Evolutionary conservation across 345 rosid genomes (phyloP).

Genomic region (Brassica incana): DNA sequence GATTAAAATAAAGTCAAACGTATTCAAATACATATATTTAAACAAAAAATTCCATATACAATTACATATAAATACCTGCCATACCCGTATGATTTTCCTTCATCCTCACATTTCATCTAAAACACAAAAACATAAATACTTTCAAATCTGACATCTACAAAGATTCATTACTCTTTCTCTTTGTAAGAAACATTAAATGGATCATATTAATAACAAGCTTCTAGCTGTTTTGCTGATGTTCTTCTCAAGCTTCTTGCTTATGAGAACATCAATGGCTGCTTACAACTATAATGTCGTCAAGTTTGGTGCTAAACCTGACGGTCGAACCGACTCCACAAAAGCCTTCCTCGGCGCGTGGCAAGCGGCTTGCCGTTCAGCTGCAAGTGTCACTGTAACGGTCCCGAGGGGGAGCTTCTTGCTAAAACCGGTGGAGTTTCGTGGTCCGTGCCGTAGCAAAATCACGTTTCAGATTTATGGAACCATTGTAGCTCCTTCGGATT

Average conservation of each 20-base stretch:
- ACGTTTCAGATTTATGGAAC: conserved; percentile 49
- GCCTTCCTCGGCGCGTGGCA: conserved; percentile 59
- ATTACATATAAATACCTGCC: conserved; percentile 30
- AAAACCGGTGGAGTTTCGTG: conserved; percentile 45
- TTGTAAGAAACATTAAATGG: conserved; percentile 26
- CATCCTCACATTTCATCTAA: conserved; percentile 24
- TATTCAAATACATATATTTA: background rate
- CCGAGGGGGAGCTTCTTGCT: conserved; percentile 54
- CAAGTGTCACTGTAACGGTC: conserved; percentile 39
- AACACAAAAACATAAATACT: conserved; percentile 38
- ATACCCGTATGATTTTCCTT: conserved; percentile 31
- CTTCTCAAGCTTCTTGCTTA: conserved; percentile 20
- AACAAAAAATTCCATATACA: conserved; percentile 5
- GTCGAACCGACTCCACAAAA: conserved; percentile 50
- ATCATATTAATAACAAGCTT: background rate
- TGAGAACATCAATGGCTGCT: conserved; percentile 34
- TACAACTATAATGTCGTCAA: conserved; percentile 52
- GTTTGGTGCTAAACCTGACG: conserved; percentile 64
- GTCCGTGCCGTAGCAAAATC: conserved; percentile 63
- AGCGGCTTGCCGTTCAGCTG: conserved; percentile 48
- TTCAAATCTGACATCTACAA: conserved; percentile 19
- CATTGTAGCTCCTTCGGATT: conserved; percentile 57
- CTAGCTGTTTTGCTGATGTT: background rate
- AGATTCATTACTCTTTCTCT: conserved; percentile 17
- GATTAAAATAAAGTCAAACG: conserved; percentile 15